Evolutionary conservation across 2,329 filamentous ascomycete species (phyloP).

Genomic region (Aspergillus aculeatus): DNA sequence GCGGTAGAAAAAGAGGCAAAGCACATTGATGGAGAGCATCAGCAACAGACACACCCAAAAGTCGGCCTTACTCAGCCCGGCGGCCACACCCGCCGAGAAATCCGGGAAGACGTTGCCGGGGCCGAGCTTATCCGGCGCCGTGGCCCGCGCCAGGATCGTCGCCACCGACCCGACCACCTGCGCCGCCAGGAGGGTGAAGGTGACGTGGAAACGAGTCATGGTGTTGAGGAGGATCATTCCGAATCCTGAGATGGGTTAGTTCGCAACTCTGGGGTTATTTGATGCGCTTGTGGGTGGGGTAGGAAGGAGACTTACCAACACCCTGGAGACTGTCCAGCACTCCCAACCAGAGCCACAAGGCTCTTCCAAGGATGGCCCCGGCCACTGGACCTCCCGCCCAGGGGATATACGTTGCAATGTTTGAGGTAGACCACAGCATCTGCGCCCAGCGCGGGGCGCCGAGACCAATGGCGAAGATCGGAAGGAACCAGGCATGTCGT

Average conservation of each 20-base stretch:
- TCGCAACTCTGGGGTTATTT: neutral
- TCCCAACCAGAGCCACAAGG: slow-evolving; percentile 65
- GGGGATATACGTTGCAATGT: slow-evolving; percentile 60
- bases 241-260: slow-evolving; percentile 45
- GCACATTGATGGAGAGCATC: slow-evolving; percentile 7
- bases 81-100: slow-evolving; percentile 8
- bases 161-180: slow-evolving; percentile 57
- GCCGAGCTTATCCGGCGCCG: slow-evolving; percentile 59
- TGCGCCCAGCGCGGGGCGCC: slow-evolving; percentile 64
- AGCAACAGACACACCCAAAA: slow-evolving; percentile 40
- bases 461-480: slow-evolving; percentile 65
- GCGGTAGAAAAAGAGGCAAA: slow-evolving; percentile 39
- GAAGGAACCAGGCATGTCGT: slow-evolving; percentile 64
- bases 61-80: slow-evolving; percentile 39
- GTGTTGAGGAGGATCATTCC: slow-evolving; percentile 67
- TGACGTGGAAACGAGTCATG: slow-evolving; percentile 55
- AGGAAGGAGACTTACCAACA: slow-evolving; percentile 32
- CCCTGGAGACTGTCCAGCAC: slow-evolving; percentile 64
- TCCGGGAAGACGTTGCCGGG: slow-evolving; percentile 63
- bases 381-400: slow-evolving; percentile 57
- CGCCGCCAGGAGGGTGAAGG: slow-evolving; percentile 4
- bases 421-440: slow-evolving; percentile 63
- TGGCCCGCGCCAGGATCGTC: slow-evolving; percentile 60
- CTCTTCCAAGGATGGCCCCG: slow-evolving; percentile 55
- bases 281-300: neutral